A percentile compares a stretch with the other conserved stretches of the same genome.
phyloP scores from a whole-genome alignment of 164 flowering plant species.

The Macadamia integrifolia region DNA sequence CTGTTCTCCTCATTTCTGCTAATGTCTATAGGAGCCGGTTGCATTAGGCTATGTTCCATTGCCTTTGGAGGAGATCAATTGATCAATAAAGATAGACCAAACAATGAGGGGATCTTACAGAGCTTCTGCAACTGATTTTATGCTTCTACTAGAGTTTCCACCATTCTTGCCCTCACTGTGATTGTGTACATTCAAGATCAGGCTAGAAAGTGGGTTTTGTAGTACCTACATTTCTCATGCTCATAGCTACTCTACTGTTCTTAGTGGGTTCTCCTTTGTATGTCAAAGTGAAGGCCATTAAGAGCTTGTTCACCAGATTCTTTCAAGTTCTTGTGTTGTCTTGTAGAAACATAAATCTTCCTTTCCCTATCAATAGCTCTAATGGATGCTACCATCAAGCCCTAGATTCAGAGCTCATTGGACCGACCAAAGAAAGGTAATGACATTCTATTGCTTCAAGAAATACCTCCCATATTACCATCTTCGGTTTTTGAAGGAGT shows the following conservation, averaged over 20 bases:
- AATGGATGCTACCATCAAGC: constrained; percentile 25
- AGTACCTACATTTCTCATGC: constrained; percentile 24
- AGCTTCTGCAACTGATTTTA: constrained; percentile 42
- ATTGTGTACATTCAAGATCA: constrained; percentile 41
- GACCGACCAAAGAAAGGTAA: constrained; percentile 25
- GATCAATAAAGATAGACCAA: constrained; percentile 17
- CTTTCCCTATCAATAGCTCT: constrained; percentile 17
- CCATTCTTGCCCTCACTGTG: constrained; percentile 26
- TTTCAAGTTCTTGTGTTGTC: constrained; percentile 1
- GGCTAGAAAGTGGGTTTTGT: constrained; percentile 26
- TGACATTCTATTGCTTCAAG: too few species aligned
- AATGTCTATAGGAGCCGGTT: constrained; percentile 47
- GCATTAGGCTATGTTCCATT: constrained; percentile 44
- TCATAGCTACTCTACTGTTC: constrained; percentile 34
- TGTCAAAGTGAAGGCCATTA: constrained; percentile 28
- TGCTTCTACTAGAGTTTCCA: constrained; percentile 23
- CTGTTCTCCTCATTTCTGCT: constrained; percentile 5
- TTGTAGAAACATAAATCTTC: constrained; percentile 30
- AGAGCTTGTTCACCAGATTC: constrained; percentile 15
- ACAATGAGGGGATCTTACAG: constrained; percentile 22
- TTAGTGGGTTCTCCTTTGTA: constrained; percentile 37
- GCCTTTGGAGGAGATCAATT: constrained; percentile 61
- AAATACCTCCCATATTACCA: too few species aligned
- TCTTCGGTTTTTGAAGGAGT: too few species aligned
- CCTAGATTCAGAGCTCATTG: constrained; percentile 20